Evolutionary conservation across 805 yeast genomes (phyloP).

Genomic region (Myxozyma melibiosi): DNA sequence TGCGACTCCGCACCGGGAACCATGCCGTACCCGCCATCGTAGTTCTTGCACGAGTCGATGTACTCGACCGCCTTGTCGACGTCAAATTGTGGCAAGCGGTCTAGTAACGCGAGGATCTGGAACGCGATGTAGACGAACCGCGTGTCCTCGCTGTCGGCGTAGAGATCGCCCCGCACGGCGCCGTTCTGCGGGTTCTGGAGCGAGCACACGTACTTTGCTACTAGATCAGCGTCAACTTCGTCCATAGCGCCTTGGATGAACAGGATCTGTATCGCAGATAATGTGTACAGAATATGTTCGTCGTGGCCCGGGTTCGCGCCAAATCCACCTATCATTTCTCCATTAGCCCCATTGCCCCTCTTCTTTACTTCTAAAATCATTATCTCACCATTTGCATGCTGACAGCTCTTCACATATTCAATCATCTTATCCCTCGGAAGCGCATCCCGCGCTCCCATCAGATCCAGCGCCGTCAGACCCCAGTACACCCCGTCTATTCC

Average conservation of each 20-base stretch:
- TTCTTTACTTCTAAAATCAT: neutral
- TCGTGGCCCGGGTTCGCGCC: slow-evolving; percentile 90
- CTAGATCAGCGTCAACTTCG: slow-evolving; percentile 40
- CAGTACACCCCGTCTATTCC: slow-evolving; percentile 77
- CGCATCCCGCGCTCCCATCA: slow-evolving; percentile 58
- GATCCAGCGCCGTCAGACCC: slow-evolving; percentile 80
- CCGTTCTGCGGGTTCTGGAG: slow-evolving; percentile 63
- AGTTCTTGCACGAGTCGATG: slow-evolving; percentile 73
- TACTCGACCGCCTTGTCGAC: slow-evolving; percentile 67
- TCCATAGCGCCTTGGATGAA: slow-evolving; percentile 65
- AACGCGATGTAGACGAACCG: slow-evolving; percentile 85
- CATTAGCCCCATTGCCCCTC: neutral
- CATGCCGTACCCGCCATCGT: slow-evolving; percentile 95
- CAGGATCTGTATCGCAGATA: slow-evolving; percentile 83
- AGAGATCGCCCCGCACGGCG: slow-evolving; percentile 53
- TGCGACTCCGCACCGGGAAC: slow-evolving; percentile 95
- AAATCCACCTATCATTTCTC: slow-evolving; percentile 63
- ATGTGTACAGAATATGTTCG: slow-evolving; percentile 79
- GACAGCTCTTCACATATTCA: slow-evolving; percentile 70
- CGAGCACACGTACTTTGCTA: slow-evolving; percentile 40
- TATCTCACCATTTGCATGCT: slow-evolving; percentile 44
- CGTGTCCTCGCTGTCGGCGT: slow-evolving; percentile 90
- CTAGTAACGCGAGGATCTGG: slow-evolving; percentile 71
- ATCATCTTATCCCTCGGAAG: slow-evolving; percentile 66
- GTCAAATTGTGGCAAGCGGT: slow-evolving; percentile 52